Base-by-base conservation (phyloP, 2,329 filamentous ascomycete species). In the Rhynchosporium secalis region DNA sequence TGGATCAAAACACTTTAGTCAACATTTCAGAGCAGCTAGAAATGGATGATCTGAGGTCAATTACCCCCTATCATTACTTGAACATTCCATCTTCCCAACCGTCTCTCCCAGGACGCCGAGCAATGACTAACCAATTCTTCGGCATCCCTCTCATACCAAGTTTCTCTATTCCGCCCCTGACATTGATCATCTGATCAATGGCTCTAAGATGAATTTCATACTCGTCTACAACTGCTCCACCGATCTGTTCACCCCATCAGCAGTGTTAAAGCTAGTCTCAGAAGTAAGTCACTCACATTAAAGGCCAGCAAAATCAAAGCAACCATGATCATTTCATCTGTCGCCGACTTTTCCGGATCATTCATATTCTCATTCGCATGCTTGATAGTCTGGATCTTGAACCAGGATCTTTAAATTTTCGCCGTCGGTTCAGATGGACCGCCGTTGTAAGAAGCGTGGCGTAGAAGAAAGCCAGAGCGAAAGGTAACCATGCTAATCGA, bases 311-410 rank as follows among this genome's bases (percentile, higher is more conserved):
- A 47, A 26, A 70, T 62, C 45, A 71, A 41, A 10, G 63, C 65
- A 9, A 65, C 63, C 40, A 69, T 56, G 10, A 71, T 63, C 66
- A 69, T 68, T 33, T 71, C 60, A 59, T 71, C 68, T 26, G 61
- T 64, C 3, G 61, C 60, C 4, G 58, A 65, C 33, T 67, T 64
- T 9, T 43, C 58, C 0, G 62, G 49, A 20, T 46, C 36, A 20
- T 58, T 59, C 65, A 70, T 59, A 9, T 57, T 64, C 43, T 67
- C 58, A 47, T 70, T 69, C 15, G 63, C 68, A 15, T 67, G 36
- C 20, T 61, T 56, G n/a, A 71, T 68, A 0, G 69, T 70, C 47
- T 68, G 55, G 4, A 64, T 55, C 38, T 69, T 68, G 52, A 66
- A 68, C 60, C 63, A 67, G 12, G 57, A 55, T 67, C 63, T 6